Conservation (phyloP, 1,139 yeast species). For the Taphrina pruni region DNA sequence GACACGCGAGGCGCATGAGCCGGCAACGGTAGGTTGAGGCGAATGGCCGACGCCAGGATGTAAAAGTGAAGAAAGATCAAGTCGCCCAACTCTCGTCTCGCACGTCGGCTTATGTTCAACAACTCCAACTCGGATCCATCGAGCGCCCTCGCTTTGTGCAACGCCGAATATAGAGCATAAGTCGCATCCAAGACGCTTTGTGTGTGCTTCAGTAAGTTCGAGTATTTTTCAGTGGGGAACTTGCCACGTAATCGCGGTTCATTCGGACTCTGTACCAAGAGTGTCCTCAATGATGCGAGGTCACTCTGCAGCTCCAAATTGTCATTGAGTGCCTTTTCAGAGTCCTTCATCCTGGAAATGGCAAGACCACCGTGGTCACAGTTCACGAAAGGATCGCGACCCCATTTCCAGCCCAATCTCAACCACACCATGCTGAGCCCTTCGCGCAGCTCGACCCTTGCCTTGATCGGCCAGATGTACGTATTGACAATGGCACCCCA, state of each 20-base stretch:
- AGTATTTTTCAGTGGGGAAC: slow-evolving; percentile 65
- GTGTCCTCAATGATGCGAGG: slow-evolving; percentile 65
- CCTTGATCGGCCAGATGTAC: slow-evolving; percentile 62
- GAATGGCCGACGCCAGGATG: slow-evolving; percentile 77
- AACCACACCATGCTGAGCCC: slow-evolving; percentile 73
- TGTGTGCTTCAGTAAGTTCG: slow-evolving; percentile 61
- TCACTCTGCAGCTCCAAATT: slow-evolving; percentile 56
- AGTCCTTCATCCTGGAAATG: slow-evolving; percentile 18
- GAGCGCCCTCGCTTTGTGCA: slow-evolving; percentile 56
- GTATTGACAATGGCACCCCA: slow-evolving; percentile 74
- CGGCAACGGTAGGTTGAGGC: slow-evolving; percentile 76
- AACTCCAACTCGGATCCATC: background rate
- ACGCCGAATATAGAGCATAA: slow-evolving; percentile 72
- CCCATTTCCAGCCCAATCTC: slow-evolving; percentile 82
- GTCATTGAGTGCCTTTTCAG: slow-evolving; percentile 43
- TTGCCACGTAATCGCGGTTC: slow-evolving; percentile 78
- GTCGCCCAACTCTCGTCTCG: slow-evolving; percentile 71
- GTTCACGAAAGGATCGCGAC: slow-evolving; percentile 55
- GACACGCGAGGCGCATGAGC: slow-evolving; percentile 72
- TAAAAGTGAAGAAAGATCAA: slow-evolving; percentile 75
- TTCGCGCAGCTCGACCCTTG: slow-evolving; percentile 62
- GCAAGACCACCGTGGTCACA: slow-evolving; percentile 43
- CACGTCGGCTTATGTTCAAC: slow-evolving; percentile 62
- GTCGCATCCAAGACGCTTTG: slow-evolving; percentile 74
- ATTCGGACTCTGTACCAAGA: slow-evolving; percentile 73